Evolutionary conservation across 306 rosid species (phyloP), one percentile per base, ranked within the genome.

Genomic region (Trifolium dubium): DNA sequence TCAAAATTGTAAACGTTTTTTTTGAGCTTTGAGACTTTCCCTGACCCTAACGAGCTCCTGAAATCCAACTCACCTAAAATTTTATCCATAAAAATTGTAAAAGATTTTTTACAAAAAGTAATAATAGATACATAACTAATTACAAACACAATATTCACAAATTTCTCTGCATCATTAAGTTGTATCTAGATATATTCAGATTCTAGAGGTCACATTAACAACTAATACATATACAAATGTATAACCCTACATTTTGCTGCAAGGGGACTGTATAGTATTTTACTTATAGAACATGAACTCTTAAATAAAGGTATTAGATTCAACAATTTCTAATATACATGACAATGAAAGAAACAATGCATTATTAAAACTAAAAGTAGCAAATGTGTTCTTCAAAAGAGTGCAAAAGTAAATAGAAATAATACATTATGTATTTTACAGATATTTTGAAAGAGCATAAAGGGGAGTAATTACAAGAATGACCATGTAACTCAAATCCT

Each of bases 401-500:
- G 86, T 77, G 76, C 74, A 75, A 69, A 19, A n/a, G 54, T 68
- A 72, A 61, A 81, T 70, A 60, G 13, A 29, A 59, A 59, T 59
- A 59, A 30, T 31, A 60, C 19, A 60, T 60, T 60, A 77, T 69
- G 80, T 77, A 63, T 88, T 86, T 77, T 88, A 91, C 95, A 91
- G 15, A 78, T 67, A 65, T 51, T 73, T 35, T 67, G 75, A 80
- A 76, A 68, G 83, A 69, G 76, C 67, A 64, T 75, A 74, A 79
- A 79, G 63, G 31, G 81, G 76, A 72, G 35, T 64, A 69, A 78
- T 82, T 69, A 74, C 82, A 87, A 55, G 58, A 50, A 55, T 76
- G 74, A 72, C 31, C 43, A 49, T 66, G 68, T 67, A 59, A 77
- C 78, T 92, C 86, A 92, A 64, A 94, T 81, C 87, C 99, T 89